A percentile compares a stretch with the other conserved stretches of the same genome.
phyloP scores from a whole-genome alignment of 371 early-diverging fungal species.

The Saksenaea oblongispora region DNA sequence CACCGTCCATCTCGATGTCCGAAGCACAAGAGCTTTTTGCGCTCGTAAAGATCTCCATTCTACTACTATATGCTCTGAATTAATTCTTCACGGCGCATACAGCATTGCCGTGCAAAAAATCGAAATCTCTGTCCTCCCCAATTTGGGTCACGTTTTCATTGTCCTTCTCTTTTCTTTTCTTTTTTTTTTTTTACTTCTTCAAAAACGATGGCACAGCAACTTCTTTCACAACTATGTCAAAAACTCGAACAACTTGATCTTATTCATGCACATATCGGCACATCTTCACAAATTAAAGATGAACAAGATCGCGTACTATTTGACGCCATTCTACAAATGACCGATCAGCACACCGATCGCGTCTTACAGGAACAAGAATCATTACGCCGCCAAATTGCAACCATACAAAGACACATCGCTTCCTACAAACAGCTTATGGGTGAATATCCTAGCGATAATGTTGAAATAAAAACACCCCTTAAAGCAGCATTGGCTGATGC shows the following conservation, averaged over 20 bases:
- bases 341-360: constrained; percentile 16
- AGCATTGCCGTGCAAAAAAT: neutral
- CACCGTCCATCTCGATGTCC: no score
- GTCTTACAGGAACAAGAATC: constrained; percentile 11
- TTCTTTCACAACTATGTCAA: constrained; percentile 9
- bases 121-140: neutral
- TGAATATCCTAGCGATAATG: constrained; percentile 14
- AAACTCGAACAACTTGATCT: constrained; percentile 9
- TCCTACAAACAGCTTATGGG: constrained; percentile 22
- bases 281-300: constrained; percentile 7
- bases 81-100: no score
- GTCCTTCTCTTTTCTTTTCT: neutral
- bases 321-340: constrained; percentile 11
- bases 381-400: constrained; percentile 4
- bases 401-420: constrained; percentile 4
- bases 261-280: constrained; percentile 18
- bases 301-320: constrained; percentile 11
- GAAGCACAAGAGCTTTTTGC: no score
- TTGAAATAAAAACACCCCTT: neutral
- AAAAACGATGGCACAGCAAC: constrained; percentile 11
- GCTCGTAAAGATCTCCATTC: no score
- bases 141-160: neutral
- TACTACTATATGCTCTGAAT: no score
- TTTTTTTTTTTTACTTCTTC: neutral
- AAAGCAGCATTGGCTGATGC: constrained; percentile 4